These are phyloP conservation scores for Globisporangium heterothallicum DNA, from an alignment of 352 stramenopile genomes.

Conservation along the genomic window DNA sequence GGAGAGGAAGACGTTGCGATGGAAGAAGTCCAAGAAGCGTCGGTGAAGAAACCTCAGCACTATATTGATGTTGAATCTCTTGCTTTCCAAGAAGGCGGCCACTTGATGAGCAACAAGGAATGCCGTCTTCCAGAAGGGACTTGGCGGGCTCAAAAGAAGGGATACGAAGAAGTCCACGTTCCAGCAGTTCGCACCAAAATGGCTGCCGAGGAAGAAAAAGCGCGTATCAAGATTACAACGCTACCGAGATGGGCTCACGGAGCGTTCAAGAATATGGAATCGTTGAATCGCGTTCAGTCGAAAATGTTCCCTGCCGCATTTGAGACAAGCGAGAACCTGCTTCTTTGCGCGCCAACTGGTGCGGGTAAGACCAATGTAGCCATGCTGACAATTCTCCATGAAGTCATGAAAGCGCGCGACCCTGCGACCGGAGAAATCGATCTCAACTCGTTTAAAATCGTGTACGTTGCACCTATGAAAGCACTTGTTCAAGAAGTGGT, in stretches of 20 bases:
- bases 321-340: constrained; percentile 94
- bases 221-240: constrained; percentile 85
- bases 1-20: constrained; percentile 52
- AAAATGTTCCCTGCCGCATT: constrained; percentile 94
- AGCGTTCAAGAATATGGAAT: constrained; percentile 97
- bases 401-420: constrained; percentile 92
- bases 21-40: constrained; percentile 23
- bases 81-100: constrained; percentile 92
- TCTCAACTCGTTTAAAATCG: constrained; percentile 98
- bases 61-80: constrained; percentile 95
- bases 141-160: constrained; percentile 97
- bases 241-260: constrained; percentile 94
- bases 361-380: constrained; percentile 99
- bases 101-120: constrained; percentile 98
- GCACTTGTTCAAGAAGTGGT: constrained; percentile 99
- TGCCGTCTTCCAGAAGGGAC: constrained; percentile 95
- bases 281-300: constrained; percentile 98
- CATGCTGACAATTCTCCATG: constrained; percentile 98
- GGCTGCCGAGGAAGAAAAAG: constrained; percentile 64
- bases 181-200: constrained; percentile 90
- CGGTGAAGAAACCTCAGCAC: constrained; percentile 46
- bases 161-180: constrained; percentile 98
- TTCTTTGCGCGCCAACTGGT: constrained; percentile 98
- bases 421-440: constrained; percentile 87
- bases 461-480: constrained; percentile 99